phyloP scores from a whole-genome alignment of 176 grass and related monocot genomes.

The Carex kokanica region DNA sequence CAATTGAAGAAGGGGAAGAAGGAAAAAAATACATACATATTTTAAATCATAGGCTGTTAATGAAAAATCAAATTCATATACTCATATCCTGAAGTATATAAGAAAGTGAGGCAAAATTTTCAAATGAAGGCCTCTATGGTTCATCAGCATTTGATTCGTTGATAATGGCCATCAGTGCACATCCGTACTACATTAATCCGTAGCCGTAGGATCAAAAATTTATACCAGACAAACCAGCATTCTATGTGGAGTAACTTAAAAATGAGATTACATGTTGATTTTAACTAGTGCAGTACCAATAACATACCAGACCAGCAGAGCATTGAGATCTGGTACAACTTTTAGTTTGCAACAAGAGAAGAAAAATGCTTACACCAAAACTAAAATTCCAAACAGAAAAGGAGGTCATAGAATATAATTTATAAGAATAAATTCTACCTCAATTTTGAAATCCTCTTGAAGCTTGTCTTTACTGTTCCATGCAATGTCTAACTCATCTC shows the following conservation, averaged over 20 bases:
- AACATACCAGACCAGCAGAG: neutral
- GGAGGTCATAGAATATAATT: neutral
- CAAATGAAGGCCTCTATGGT: neutral
- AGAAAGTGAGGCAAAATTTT: neutral
- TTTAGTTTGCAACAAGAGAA: neutral
- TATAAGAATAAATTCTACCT: constrained; percentile 22
- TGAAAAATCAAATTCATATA: neutral
- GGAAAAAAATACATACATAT: neutral
- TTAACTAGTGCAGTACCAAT: neutral
- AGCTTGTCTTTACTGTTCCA: constrained; percentile 37
- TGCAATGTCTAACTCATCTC: constrained; percentile 49
- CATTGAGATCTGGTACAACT: neutral
- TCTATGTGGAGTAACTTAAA: neutral
- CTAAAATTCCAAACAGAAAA: neutral
- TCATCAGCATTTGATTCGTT: neutral
- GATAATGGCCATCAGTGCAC: neutral
- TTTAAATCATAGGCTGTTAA: neutral
- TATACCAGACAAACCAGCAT: neutral
- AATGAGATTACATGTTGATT: neutral
- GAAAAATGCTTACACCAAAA: neutral
- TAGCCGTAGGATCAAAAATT: neutral
- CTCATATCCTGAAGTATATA: neutral
- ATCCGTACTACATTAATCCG: neutral
- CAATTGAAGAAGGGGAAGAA: neutral
- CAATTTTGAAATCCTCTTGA: constrained; percentile 49